Evolutionary conservation across 2,329 filamentous ascomycete genomes (phyloP).

Genomic region (Neodidymelliopsis sp.): DNA sequence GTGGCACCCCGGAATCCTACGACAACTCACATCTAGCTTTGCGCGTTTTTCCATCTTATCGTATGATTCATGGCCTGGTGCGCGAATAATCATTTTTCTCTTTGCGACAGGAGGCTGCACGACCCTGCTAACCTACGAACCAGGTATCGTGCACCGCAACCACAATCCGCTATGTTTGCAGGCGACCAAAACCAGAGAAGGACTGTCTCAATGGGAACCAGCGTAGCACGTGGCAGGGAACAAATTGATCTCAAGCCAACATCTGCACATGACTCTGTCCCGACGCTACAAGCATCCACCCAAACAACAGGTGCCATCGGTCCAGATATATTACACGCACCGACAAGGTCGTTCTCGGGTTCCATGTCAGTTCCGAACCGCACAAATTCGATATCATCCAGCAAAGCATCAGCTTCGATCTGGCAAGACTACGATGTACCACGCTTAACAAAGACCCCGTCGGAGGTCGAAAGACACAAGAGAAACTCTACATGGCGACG

Average conservation of each 20-base stretch:
- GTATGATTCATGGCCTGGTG: background rate
- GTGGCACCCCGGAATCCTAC: too few relatives aligned
- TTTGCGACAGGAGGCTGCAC: background rate
- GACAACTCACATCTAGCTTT: too few relatives aligned
- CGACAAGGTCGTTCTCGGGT: background rate
- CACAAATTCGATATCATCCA: background rate
- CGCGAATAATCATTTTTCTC: background rate
- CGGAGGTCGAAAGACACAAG: slow-evolving; percentile 48
- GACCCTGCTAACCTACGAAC: background rate
- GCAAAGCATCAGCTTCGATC: slow-evolving; percentile 3
- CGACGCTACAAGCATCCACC: background rate
- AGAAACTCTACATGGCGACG: slow-evolving; percentile 43
- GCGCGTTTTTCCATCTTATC: background rate
- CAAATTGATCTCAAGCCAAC: background rate
- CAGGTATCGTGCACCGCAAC: background rate
- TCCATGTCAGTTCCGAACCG: background rate
- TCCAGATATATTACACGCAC: background rate
- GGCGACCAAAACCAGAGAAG: background rate
- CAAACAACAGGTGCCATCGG: background rate
- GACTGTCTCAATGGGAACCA: background rate
- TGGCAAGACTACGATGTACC: slow-evolving; percentile 22
- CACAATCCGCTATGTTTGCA: background rate
- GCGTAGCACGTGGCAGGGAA: background rate
- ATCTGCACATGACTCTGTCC: background rate
- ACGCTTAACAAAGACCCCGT: slow-evolving; percentile 46